Base-by-base conservation (phyloP, 2,329 filamentous ascomycete genomes). In the Fusarium albosuccineum region DNA sequence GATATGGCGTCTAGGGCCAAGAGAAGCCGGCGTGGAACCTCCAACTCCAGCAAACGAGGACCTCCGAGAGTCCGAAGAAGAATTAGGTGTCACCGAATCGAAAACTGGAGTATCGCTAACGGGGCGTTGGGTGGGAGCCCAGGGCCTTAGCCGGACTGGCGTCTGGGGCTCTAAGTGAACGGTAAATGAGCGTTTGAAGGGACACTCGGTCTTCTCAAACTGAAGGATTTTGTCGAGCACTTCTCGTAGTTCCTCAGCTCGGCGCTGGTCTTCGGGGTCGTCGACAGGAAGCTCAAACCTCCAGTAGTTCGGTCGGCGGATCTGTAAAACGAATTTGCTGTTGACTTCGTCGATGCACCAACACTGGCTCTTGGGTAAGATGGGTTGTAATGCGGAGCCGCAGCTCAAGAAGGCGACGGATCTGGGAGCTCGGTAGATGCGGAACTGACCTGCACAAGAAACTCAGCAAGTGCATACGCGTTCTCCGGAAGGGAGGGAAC, bases 321-420 rank as follows among this genome's bases (percentile, higher is more conserved):
- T 93, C 68, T 94, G 91, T 61, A 97, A 81, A n/a, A 97, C 91
- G 70, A 97, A 97, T 70, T 90, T 87, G 77, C 83, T 93, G 40
- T 91, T 91, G 57, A 90, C 86, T 59, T 93, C 91, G 76, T 97
- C 92, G 33, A 97, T 91, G 76, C 92, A 97, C 94, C 94, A 97
- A 75, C 92, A 97, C 78, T 97, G 94, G 60, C 93, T 97, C 77
- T 93, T 93, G 26, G 92, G 93, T 53, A 97, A 81, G 65, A 97
- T 96, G 10, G 94, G 92, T 73, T 96, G 92, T 16, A 97, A 85
- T 14, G 94, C 90, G 57, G 88, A 89, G 62, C 92, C 92, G 67
- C 93, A 97, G 78, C 92, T 95, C 9, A 97, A 84, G 73, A 97
- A 97, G 11, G 93, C 92, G 14, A 96, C 92, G 9, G 93, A 93